These are phyloP conservation scores for Pezicula neosporulosa DNA, from an alignment of 2,329 filamentous ascomycete genomes.

Conservation along the genomic window DNA sequence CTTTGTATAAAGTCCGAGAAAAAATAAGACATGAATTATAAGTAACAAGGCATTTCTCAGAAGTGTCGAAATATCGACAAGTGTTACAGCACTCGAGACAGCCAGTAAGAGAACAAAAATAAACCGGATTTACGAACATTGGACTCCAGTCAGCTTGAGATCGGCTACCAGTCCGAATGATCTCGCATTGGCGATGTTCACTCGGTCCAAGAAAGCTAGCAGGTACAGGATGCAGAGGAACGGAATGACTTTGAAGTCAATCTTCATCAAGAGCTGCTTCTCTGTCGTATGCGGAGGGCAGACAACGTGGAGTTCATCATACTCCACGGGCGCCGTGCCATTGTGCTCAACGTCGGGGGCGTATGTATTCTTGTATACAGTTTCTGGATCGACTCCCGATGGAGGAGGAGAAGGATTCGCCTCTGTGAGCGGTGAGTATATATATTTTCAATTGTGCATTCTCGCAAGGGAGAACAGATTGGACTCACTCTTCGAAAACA, in stretches of 20 bases:
- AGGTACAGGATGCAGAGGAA: slow-evolving; percentile 71
- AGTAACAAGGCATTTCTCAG: too few relatives aligned
- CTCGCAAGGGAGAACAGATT: not conserved
- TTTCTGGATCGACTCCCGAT: slow-evolving; percentile 18
- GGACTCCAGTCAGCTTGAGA: slow-evolving; percentile 51
- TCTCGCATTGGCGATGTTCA: slow-evolving; percentile 77
- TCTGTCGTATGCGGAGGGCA: slow-evolving; percentile 41
- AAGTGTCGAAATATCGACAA: too few relatives aligned
- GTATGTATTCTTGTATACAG: slow-evolving; percentile 18
- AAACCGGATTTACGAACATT: slow-evolving; percentile 35
- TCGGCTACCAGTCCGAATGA: slow-evolving; percentile 64
- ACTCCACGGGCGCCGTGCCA: slow-evolving; percentile 8
- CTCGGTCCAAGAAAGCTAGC: slow-evolving; percentile 66
- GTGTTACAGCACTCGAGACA: too few relatives aligned
- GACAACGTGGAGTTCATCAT: slow-evolving; percentile 22
- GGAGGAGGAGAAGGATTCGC: slow-evolving; percentile 8
- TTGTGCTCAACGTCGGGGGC: slow-evolving; percentile 15
- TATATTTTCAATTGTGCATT: not conserved
- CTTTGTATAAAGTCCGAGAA: too few relatives aligned
- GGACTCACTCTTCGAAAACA: not conserved
- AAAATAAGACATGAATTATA: too few relatives aligned
- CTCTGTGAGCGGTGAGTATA: slow-evolving; percentile 7
- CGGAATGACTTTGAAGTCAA: slow-evolving; percentile 70
- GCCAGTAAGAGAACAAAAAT: too few relatives aligned
- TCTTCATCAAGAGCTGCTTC: slow-evolving; percentile 61